phyloP scores from a whole-genome alignment of 306 rosid species.

The Prunus mira region DNA sequence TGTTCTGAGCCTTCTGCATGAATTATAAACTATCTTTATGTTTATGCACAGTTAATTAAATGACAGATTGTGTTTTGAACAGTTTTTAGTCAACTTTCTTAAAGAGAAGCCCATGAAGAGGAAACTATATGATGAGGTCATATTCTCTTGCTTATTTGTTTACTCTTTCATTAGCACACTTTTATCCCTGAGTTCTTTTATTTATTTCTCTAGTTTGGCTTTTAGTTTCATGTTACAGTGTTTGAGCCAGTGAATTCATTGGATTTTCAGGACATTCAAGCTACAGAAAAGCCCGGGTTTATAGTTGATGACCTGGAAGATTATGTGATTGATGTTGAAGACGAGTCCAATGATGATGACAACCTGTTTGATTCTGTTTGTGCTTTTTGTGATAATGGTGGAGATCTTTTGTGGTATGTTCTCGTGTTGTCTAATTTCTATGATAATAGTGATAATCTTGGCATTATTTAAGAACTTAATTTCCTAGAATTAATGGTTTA shows the following conservation, averaged over 20 bases:
- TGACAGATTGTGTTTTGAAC: slow-evolving; percentile 38
- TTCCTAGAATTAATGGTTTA: background rate
- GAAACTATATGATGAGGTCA: slow-evolving; percentile 57
- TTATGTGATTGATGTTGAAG: slow-evolving; percentile 45
- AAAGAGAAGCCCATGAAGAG: slow-evolving; percentile 44
- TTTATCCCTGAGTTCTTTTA: background rate
- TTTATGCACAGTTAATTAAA: background rate
- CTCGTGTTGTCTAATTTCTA: background rate
- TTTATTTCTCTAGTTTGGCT: background rate
- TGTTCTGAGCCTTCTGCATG: background rate
- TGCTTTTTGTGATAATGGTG: slow-evolving; percentile 91
- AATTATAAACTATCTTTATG: background rate
- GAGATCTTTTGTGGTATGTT: slow-evolving; percentile 62
- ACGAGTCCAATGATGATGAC: slow-evolving; percentile 53
- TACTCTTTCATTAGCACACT: background rate
- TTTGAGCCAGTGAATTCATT: slow-evolving; percentile 4
- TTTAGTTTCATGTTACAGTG: slow-evolving; percentile 12
- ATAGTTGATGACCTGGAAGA: slow-evolving; percentile 62
- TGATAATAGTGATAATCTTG: background rate
- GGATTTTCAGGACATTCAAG: slow-evolving; percentile 57
- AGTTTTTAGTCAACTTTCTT: slow-evolving; percentile 59
- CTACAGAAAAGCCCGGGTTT: slow-evolving; percentile 53
- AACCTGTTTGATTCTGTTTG: slow-evolving; percentile 81
- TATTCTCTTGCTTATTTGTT: slow-evolving; percentile 21
- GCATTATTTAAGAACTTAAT: background rate